Percentiles rank a stretch among this genome's conserved stretches.
Evolutionary conservation across 371 early-diverging fungal genomes (phyloP).

Genomic region (Syncephalastrum monosporum): DNA sequence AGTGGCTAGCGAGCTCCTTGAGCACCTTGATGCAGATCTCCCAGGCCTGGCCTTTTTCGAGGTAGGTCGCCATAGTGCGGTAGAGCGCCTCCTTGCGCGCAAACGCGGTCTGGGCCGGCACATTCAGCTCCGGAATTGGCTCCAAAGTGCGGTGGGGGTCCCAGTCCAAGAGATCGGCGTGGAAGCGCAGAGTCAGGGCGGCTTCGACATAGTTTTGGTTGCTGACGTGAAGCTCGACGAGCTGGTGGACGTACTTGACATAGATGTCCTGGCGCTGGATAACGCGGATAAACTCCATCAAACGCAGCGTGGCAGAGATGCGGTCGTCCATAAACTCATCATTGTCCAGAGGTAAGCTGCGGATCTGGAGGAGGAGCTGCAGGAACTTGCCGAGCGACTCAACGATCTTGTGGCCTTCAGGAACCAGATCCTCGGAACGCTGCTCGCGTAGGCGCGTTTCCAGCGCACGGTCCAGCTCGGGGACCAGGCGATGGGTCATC

Average conservation of each 20-base stretch:
- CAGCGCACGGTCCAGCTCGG: constrained; percentile 29
- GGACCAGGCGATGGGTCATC: constrained; percentile 32
- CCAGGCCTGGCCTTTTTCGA: constrained; percentile 71
- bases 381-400: constrained; percentile 56
- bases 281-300: constrained; percentile 65
- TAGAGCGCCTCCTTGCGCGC: constrained; percentile 69
- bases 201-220: constrained; percentile 68
- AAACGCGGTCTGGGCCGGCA: constrained; percentile 55
- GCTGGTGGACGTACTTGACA: constrained; percentile 69
- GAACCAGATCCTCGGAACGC: constrained; percentile 20
- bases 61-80: constrained; percentile 56
- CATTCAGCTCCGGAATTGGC: constrained; percentile 54
- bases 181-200: constrained; percentile 65
- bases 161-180: constrained; percentile 73
- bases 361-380: constrained; percentile 54
- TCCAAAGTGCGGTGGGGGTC: constrained; percentile 43
- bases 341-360: constrained; percentile 56
- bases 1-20: constrained; percentile 61
- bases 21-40: constrained; percentile 68
- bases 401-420: constrained; percentile 39
- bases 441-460: constrained; percentile 26
- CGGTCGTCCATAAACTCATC: constrained; percentile 69
- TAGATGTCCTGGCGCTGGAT: constrained; percentile 68
- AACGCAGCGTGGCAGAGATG: constrained; percentile 58
- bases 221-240: constrained; percentile 63